Percentiles rank a stretch among this genome's conserved stretches.
Evolutionary conservation across 805 yeast species (phyloP).

Genomic region (Myxozyma sirexii): DNA sequence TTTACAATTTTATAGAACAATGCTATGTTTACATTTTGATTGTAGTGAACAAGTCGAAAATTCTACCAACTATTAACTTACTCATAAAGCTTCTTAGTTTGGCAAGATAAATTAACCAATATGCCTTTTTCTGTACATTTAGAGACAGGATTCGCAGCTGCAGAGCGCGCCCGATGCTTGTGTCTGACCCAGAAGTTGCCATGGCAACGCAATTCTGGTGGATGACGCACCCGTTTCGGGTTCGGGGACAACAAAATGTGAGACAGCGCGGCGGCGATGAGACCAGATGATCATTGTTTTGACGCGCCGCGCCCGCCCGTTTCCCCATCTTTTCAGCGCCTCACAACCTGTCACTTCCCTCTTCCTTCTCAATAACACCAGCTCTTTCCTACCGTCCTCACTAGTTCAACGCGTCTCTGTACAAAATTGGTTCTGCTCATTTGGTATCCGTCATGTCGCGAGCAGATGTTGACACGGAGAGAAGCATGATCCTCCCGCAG

Average conservation of each 20-base stretch:
- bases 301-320: constrained; percentile 16
- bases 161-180: too few relatives aligned
- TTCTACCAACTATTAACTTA: too few relatives aligned
- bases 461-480: constrained; percentile 3
- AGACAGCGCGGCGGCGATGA: not conserved
- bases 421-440: too few relatives aligned
- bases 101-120: too few relatives aligned
- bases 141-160: too few relatives aligned
- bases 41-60: too few relatives aligned
- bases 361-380: not conserved
- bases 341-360: not conserved
- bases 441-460: not conserved
- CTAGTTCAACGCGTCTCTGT: too few relatives aligned
- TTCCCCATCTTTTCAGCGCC: not conserved
- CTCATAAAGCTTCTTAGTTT: too few relatives aligned
- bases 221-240: not conserved
- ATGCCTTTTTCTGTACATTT: too few relatives aligned
- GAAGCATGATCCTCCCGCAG: constrained; percentile 12
- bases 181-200: too few relatives aligned
- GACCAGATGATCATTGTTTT: constrained; percentile 9
- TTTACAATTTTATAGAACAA: too few relatives aligned
- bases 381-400: not conserved
- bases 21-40: too few relatives aligned
- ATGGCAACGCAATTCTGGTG: constrained; percentile 7
- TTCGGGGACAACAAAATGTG: constrained; percentile 8